Base-by-base conservation (phyloP, 2,329 filamentous ascomycete species). In the Claviceps humidiphila region DNA sequence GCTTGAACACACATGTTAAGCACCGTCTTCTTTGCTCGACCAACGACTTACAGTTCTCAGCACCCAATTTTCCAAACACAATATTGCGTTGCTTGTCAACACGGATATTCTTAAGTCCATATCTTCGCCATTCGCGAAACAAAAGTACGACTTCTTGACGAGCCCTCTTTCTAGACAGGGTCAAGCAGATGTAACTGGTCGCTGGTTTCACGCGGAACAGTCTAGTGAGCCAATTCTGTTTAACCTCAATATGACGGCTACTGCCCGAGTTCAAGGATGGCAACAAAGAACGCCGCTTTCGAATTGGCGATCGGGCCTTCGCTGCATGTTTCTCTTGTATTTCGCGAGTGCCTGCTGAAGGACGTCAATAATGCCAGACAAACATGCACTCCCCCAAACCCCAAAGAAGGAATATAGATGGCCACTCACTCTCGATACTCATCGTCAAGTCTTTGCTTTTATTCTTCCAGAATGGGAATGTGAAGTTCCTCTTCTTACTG, bases 171-270 rank as follows among this genome's bases (percentile, higher is more conserved):
- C 69, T 64, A 30, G 84, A 80, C 24, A 89, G 75, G 3, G 76
- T 76, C 64, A 96, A 83, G 64, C 89, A 93, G 16, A 96, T 68
- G 30, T 87, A 77, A 57, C 81, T 80, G 16, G 74, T 84, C 0
- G 84, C 87, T 1, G 91, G 91, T 65, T 93, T 95, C 63, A 96
- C 84, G 52, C 89, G 82, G 71, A 97, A 88, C 46, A 97, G 80
- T 16, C 88, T 85, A 34, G 88, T 85, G 51, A 97, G 78, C 90
- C 91, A 96, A 59, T 85, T 95, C 62, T 89, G 83, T 63, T 82
- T 84, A 34, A 81, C 77, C 56, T 81, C 82, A 61, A 78, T 85
- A 67, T 75, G 76, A 53, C 76, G 75, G 56, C 69, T 70, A 34
- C 61, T 59, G 17, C 66, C 66, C 54, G 64, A 66, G 34, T 66